Conservation (phyloP, 2,329 filamentous ascomycete genomes). For the Colletotrichum tropicale region DNA sequence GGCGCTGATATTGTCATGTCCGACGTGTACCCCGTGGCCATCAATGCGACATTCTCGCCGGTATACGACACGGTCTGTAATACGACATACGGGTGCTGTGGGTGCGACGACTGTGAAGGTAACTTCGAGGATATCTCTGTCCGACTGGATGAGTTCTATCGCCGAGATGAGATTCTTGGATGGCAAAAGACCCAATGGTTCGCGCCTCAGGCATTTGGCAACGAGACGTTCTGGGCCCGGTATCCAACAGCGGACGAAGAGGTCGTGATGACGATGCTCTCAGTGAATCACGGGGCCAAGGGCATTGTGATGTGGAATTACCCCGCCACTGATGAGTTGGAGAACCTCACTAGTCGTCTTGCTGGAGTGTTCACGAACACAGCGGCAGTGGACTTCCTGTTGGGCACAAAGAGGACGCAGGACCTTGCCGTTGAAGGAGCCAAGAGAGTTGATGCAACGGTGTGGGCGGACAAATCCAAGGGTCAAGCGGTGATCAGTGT, state of each 20-base stretch:
- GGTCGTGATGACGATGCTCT: conserved; percentile 48
- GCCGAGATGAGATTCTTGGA: conserved; percentile 40
- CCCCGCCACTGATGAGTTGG: conserved; percentile 41
- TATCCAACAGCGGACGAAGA: conserved; percentile 48
- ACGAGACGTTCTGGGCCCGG: conserved; percentile 52
- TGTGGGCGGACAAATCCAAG: background rate
- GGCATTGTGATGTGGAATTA: conserved; percentile 51
- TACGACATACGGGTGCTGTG: conserved; percentile 64
- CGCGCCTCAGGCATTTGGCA: conserved; percentile 52
- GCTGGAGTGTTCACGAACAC: conserved; percentile 37
- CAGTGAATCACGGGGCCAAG: conserved; percentile 49
- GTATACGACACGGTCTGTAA: conserved; percentile 61
- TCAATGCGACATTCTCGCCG: conserved; percentile 57
- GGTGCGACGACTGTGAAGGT: conserved; percentile 65
- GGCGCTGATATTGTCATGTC: conserved; percentile 65
- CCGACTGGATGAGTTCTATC: conserved; percentile 45
- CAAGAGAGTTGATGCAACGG: conserved; percentile 1
- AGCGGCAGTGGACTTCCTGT: conserved; percentile 41
- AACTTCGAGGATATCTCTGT: conserved; percentile 54
- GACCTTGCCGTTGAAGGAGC: conserved; percentile 1
- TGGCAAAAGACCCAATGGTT: conserved; percentile 48
- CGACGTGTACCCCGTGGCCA: conserved; percentile 64
- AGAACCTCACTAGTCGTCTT: conserved; percentile 41
- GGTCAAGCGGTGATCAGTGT: background rate
- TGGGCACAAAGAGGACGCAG: conserved; percentile 2